Evolutionary conservation across 202 grass and related monocot genomes (phyloP).

Genomic region (Carex arenaria): DNA sequence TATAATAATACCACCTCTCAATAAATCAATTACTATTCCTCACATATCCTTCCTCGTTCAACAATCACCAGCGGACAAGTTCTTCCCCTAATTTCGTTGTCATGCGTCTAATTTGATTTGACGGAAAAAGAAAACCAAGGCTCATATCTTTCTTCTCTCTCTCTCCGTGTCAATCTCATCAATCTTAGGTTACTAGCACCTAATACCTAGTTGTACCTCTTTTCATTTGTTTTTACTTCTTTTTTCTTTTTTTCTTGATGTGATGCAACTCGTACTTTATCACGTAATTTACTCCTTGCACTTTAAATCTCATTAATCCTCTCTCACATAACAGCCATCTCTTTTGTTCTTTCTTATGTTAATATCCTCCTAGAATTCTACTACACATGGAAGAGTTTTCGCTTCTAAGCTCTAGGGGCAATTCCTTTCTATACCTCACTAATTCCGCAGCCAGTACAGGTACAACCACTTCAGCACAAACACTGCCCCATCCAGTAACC

Average conservation of each 20-base stretch:
- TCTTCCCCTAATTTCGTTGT: neutral
- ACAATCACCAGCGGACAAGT: neutral
- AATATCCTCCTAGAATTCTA: neutral
- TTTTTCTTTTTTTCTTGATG: neutral
- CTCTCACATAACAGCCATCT: neutral
- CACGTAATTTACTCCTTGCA: neutral
- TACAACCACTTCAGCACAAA: neutral
- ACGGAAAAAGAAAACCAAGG: constrained; percentile 9
- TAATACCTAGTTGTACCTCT: neutral
- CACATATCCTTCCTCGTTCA: neutral
- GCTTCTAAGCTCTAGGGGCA: neutral
- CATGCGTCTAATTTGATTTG: constrained; percentile 21
- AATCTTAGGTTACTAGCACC: neutral
- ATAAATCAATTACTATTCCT: neutral
- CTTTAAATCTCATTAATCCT: neutral
- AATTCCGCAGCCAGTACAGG: neutral
- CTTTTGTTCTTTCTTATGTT: neutral
- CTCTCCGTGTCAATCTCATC: neutral
- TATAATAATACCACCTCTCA: neutral
- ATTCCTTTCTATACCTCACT: neutral
- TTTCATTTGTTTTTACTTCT: neutral
- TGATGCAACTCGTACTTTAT: neutral
- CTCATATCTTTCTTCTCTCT: neutral
- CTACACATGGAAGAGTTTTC: constrained; percentile 11
- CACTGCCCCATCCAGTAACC: neutral